Evolutionary conservation across 2,329 filamentous ascomycete genomes (phyloP).

Genomic region (Pseudogymnoascus destructans): DNA sequence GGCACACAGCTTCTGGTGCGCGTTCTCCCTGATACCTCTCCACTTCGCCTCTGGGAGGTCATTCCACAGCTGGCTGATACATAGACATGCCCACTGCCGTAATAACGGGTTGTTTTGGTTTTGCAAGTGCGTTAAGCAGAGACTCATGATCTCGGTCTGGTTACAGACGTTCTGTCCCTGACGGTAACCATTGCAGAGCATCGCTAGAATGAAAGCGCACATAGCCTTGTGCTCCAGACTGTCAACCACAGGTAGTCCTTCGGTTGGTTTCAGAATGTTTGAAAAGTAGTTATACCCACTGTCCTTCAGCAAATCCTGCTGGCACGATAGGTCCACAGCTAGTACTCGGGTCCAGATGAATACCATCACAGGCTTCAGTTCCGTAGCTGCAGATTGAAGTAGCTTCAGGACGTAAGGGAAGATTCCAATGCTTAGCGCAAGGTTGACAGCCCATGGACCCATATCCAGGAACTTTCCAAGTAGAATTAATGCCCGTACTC

Average conservation of each 20-base stretch:
- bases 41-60: conserved; percentile 89
- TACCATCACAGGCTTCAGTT: conserved; percentile 96
- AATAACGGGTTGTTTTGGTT: conserved; percentile 81
- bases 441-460: conserved; percentile 96
- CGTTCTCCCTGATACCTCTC: conserved; percentile 81
- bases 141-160: conserved; percentile 78
- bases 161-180: conserved; percentile 88
- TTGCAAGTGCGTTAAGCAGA: conserved; percentile 68
- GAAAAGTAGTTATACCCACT: conserved; percentile 97
- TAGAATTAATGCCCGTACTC: conserved; percentile 79
- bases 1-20: conserved; percentile 66
- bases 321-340: conserved; percentile 86
- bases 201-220: conserved; percentile 95
- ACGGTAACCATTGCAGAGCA: conserved; percentile 91
- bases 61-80: conserved; percentile 87
- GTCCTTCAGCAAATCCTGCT: conserved; percentile 88
- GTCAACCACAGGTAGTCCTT: conserved; percentile 73
- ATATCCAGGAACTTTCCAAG: conserved; percentile 89
- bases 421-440: conserved; percentile 93
- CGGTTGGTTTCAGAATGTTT: conserved; percentile 73
- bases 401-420: conserved; percentile 98
- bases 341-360: conserved; percentile 97
- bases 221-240: conserved; percentile 93
- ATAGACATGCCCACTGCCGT: conserved; percentile 90
- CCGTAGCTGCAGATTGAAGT: conserved; percentile 83